These are phyloP conservation scores for Tricholoma flavovirens DNA, from an alignment of 768 basidiomycete species.

Conservation along the genomic window DNA sequence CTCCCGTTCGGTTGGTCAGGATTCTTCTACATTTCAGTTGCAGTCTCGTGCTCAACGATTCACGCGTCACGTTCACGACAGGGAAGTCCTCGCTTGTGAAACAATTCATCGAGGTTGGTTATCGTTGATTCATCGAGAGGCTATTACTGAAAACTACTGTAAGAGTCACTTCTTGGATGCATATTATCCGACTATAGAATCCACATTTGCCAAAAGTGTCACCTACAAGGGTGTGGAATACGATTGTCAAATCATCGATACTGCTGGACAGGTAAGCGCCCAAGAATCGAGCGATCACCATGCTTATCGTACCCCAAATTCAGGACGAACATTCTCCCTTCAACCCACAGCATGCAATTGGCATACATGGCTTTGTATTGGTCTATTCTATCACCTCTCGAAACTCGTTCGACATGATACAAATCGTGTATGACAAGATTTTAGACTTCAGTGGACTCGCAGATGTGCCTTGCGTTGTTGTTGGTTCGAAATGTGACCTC, in stretches of 20 bases:
- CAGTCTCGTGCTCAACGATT: background rate
- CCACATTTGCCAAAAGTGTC: slow-evolving; percentile 79
- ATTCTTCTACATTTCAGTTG: background rate
- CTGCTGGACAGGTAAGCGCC: slow-evolving; percentile 82
- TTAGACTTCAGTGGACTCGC: slow-evolving; percentile 83
- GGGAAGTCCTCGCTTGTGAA: slow-evolving; percentile 95
- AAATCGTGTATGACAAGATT: slow-evolving; percentile 95
- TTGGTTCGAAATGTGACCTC: slow-evolving; percentile 89
- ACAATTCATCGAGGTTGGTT: slow-evolving; percentile 74
- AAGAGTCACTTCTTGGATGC: slow-evolving; percentile 80
- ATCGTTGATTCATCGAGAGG: background rate
- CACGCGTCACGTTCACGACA: slow-evolving; percentile 23
- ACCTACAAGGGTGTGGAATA: slow-evolving; percentile 87
- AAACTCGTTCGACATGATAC: slow-evolving; percentile 92
- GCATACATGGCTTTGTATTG: slow-evolving; percentile 94
- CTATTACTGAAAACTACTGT: background rate
- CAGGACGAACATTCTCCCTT: slow-evolving; percentile 96
- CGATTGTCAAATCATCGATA: slow-evolving; percentile 96
- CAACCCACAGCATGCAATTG: slow-evolving; percentile 90
- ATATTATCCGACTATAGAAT: slow-evolving; percentile 96
- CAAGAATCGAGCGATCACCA: background rate
- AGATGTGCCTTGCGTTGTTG: slow-evolving; percentile 89
- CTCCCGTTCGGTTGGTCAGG: slow-evolving; percentile 83
- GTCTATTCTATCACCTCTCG: slow-evolving; percentile 91
- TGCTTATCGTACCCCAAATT: background rate